phyloP scores from a whole-genome alignment of 352 stramenopile species.

The Pythium volutum region DNA sequence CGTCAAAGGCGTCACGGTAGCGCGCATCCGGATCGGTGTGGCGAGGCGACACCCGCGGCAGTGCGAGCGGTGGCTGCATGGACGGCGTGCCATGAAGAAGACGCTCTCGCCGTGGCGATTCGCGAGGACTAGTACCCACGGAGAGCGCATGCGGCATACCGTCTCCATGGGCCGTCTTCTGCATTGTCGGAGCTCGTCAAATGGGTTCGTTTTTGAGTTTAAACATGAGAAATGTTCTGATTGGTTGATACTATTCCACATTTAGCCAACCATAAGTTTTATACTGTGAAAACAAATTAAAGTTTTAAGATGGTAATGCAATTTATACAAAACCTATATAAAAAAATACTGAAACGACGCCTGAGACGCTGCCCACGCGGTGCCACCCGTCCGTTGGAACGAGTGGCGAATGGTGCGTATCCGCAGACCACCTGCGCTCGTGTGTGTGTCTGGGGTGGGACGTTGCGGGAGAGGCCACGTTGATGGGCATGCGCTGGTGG shows the following conservation, averaged over 20 bases:
- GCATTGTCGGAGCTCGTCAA: slow-evolving; percentile 1
- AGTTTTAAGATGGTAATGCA: not conserved
- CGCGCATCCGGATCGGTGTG: slow-evolving; percentile 19
- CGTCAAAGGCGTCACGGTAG: slow-evolving; percentile 20
- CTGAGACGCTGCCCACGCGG: not conserved
- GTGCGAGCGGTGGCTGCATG: not conserved
- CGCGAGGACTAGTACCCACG: not conserved
- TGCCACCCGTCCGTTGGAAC: not conserved
- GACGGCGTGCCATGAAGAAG: not conserved
- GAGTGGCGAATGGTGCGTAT: slow-evolving; percentile 4
- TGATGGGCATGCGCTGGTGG: not conserved
- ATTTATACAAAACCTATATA: not conserved
- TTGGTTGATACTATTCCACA: slow-evolving; percentile 6
- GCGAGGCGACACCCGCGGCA: slow-evolving; percentile 17
- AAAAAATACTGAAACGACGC: slow-evolving; percentile 16
- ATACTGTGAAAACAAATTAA: not conserved
- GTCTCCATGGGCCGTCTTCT: not conserved
- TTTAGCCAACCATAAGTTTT: not conserved
- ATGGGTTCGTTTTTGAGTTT: not conserved
- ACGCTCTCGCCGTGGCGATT: not conserved
- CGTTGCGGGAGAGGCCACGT: not conserved
- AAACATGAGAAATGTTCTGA: not conserved
- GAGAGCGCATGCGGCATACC: not conserved
- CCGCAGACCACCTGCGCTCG: not conserved
- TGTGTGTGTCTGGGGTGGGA: not conserved